phyloP scores from a whole-genome alignment of 805 yeast genomes.

The Lipomyces japonicus region DNA sequence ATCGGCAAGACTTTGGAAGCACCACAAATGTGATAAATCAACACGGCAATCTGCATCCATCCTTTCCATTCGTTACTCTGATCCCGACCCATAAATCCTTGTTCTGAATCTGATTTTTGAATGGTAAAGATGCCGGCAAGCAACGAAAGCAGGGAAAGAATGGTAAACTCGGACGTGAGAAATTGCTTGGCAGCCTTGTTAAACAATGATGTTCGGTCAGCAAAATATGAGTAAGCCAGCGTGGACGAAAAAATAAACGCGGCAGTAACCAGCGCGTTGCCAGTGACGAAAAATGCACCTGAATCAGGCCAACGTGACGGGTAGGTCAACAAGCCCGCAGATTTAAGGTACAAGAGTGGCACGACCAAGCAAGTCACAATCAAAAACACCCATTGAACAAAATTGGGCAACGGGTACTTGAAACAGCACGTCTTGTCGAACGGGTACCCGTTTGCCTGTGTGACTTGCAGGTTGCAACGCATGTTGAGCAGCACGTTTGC shows the following conservation, averaged over 20 bases:
- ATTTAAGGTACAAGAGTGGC: constrained; percentile 17
- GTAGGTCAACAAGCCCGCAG: constrained; percentile 6
- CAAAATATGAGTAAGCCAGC: constrained; percentile 28
- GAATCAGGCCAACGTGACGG: constrained; percentile 16
- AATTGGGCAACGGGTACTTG: constrained; percentile 20
- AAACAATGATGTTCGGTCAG: constrained; percentile 30
- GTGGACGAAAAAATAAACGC: constrained; percentile 18
- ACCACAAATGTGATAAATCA: constrained; percentile 32
- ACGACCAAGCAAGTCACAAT: constrained; percentile 5
- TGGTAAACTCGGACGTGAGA: constrained; percentile 16
- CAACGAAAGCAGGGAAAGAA: constrained; percentile 11
- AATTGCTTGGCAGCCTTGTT: constrained; percentile 29
- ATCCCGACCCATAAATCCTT: constrained; percentile 31
- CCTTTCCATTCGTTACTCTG: constrained; percentile 34
- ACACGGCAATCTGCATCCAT: constrained; percentile 32
- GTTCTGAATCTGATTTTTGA: constrained; percentile 21
- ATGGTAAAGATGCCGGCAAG: constrained; percentile 12
- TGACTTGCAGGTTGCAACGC: constrained; percentile 29
- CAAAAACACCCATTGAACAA: constrained; percentile 15
- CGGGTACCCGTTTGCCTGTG: constrained; percentile 23
- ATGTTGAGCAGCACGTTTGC: constrained; percentile 28
- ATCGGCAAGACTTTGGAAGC: constrained; percentile 31
- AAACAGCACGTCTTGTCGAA: constrained; percentile 30
- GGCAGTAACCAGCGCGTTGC: constrained; percentile 17
- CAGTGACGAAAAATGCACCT: not conserved